These are phyloP conservation scores for Cunninghamia lanceolata DNA, from an alignment of 75 land plant genomes.

Conservation along the genomic window DNA sequence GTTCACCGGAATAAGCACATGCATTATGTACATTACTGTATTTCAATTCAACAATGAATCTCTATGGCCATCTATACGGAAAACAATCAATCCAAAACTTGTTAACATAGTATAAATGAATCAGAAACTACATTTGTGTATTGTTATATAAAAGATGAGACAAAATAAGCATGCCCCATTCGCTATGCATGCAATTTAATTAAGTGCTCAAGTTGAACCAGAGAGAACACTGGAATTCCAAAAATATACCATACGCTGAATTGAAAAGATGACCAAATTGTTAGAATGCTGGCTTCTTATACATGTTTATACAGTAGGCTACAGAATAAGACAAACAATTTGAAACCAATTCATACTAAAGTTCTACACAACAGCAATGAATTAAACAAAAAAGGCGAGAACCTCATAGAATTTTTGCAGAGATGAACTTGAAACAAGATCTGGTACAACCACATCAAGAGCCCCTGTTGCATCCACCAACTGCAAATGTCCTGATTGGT, in stretches of 20 bases:
- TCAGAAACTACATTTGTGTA: neutral
- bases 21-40: too few species aligned
- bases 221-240: neutral
- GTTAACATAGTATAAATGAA: neutral
- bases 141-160: neutral
- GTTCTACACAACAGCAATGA: neutral
- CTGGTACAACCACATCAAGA: slow-evolving; percentile 38
- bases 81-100: neutral
- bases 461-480: slow-evolving; percentile 37
- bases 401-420: slow-evolving; percentile 28
- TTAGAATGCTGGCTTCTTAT: neutral
- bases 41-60: too few species aligned
- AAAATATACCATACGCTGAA: neutral
- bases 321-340: neutral
- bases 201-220: neutral
- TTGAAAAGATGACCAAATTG: neutral
- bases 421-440: slow-evolving; percentile 14
- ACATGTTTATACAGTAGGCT: neutral
- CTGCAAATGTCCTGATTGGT: slow-evolving; percentile 23
- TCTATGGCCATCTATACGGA: neutral
- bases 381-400: neutral
- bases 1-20: neutral
- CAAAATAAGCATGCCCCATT: neutral
- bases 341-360: neutral
- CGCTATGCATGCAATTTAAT: neutral